Evolutionary conservation across 1,284 basidiomycete species (phyloP).

Genomic region (Abortiporus biennis): DNA sequence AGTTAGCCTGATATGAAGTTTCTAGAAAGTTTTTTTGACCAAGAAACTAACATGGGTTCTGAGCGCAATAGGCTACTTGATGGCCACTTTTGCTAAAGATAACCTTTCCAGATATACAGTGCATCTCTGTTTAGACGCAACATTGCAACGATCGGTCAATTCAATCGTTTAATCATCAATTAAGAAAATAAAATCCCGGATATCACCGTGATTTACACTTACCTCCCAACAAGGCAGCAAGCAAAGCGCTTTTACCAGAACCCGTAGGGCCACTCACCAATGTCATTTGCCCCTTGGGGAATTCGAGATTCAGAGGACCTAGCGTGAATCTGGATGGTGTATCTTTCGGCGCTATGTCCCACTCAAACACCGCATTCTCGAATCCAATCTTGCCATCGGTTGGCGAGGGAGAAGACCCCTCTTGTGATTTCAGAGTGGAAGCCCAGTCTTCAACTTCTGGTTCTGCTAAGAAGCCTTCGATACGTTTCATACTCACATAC

Average conservation of each 20-base stretch:
- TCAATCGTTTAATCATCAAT: no score
- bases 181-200: no score
- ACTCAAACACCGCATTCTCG: slow-evolving; percentile 46
- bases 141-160: neutral
- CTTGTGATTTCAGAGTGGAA: slow-evolving; percentile 38
- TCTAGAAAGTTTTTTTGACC: slow-evolving; percentile 9
- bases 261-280: slow-evolving; percentile 74
- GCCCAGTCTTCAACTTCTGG: slow-evolving; percentile 65
- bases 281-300: slow-evolving; percentile 55
- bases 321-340: slow-evolving; percentile 38
- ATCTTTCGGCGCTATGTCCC: slow-evolving; percentile 36
- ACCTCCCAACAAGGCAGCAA: slow-evolving; percentile 66
- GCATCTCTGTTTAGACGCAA: slow-evolving; percentile 49
- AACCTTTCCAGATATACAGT: slow-evolving; percentile 53
- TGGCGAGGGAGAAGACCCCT: no score
- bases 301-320: slow-evolving; percentile 52
- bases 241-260: slow-evolving; percentile 71
- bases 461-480: slow-evolving; percentile 55
- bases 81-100: slow-evolving; percentile 58
- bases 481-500: slow-evolving; percentile 67
- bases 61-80: slow-evolving; percentile 61
- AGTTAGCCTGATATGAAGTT: no score
- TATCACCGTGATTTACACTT: slow-evolving; percentile 18
- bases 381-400: slow-evolving; percentile 39
- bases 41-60: slow-evolving; percentile 52